A percentile compares a stretch with the other conserved stretches of the same genome.
These are phyloP conservation scores for Amanita muscaria DNA, from an alignment of 768 basidiomycete genomes.

Conservation along the genomic window DNA sequence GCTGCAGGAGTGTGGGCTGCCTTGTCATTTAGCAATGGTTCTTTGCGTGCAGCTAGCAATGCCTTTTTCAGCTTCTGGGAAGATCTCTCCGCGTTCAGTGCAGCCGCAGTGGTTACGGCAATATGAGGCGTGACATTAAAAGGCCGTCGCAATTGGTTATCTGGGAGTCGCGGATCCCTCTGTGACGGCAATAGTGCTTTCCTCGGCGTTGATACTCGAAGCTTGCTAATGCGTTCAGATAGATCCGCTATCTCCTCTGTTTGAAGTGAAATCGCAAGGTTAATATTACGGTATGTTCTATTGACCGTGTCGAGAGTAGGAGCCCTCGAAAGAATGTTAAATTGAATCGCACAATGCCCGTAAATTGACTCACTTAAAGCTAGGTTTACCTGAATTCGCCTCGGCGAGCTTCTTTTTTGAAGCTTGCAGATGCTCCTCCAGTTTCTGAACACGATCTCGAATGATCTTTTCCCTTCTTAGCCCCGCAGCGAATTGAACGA, in stretches of 20 bases:
- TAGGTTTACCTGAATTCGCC: slow-evolving; percentile 50
- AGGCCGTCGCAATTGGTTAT: slow-evolving; percentile 28
- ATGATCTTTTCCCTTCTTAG: slow-evolving; percentile 41
- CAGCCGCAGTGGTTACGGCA: slow-evolving; percentile 69
- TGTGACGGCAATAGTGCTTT: slow-evolving; percentile 9
- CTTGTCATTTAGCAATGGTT: slow-evolving; percentile 59
- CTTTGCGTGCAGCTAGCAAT: slow-evolving; percentile 47
- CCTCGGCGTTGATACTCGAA: slow-evolving; percentile 31
- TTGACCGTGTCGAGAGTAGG: slow-evolving; percentile 82
- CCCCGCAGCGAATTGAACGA: neutral
- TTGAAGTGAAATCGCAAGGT: slow-evolving; percentile 59
- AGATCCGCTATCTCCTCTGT: slow-evolving; percentile 43
- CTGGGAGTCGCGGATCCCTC: slow-evolving; percentile 34
- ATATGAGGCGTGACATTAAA: slow-evolving; percentile 52
- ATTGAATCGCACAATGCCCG: neutral
- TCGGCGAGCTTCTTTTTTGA: slow-evolving; percentile 64
- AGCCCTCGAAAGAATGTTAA: slow-evolving; percentile 36
- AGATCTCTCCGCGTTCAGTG: slow-evolving; percentile 72
- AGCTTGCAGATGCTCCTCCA: slow-evolving; percentile 64
- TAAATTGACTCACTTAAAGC: slow-evolving; percentile 44
- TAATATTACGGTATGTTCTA: slow-evolving; percentile 80
- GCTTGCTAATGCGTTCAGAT: slow-evolving; percentile 40
- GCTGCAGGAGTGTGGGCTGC: slow-evolving; percentile 30
- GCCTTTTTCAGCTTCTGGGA: slow-evolving; percentile 64
- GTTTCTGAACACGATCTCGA: slow-evolving; percentile 64